These are phyloP conservation scores for Juglanconis oblonga DNA, from an alignment of 2,329 filamentous ascomycete species.

Conservation along the genomic window DNA sequence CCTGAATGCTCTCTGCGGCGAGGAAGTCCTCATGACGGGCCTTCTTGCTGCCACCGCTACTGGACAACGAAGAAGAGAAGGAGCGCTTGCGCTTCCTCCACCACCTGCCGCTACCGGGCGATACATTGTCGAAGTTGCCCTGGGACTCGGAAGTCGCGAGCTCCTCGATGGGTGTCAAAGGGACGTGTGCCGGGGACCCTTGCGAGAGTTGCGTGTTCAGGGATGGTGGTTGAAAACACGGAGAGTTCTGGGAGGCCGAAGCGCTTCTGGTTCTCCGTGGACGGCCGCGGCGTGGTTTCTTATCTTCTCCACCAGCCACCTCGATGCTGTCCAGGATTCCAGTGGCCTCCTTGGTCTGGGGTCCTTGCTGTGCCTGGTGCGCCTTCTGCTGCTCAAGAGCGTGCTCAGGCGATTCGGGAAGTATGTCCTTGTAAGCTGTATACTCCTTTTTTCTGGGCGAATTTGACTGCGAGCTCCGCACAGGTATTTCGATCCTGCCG, in stretches of 20 bases:
- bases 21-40: slow-evolving; percentile 21
- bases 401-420: slow-evolving; percentile 11
- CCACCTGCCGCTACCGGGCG: slow-evolving; percentile 13
- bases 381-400: not conserved
- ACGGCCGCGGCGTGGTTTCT: slow-evolving; percentile 8
- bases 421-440: slow-evolving; percentile 13
- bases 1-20: not conserved
- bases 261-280: not conserved
- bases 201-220: slow-evolving; percentile 18
- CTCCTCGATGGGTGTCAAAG: slow-evolving; percentile 17
- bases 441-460: slow-evolving; percentile 14
- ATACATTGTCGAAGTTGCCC: slow-evolving; percentile 15
- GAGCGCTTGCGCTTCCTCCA: slow-evolving; percentile 29
- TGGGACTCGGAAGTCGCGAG: slow-evolving; percentile 20
- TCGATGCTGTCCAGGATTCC: slow-evolving; percentile 2
- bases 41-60: slow-evolving; percentile 25
- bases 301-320: slow-evolving; percentile 3
- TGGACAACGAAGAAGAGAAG: slow-evolving; percentile 20
- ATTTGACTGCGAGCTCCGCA: slow-evolving; percentile 14
- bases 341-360: not conserved
- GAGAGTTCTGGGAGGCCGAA: not conserved
- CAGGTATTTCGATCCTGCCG: slow-evolving; percentile 12
- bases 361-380: not conserved
- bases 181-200: not conserved
- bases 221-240: not conserved